These are phyloP conservation scores for Mariannaea elegans DNA, from an alignment of 2,329 filamentous ascomycete genomes.

Conservation along the genomic window DNA sequence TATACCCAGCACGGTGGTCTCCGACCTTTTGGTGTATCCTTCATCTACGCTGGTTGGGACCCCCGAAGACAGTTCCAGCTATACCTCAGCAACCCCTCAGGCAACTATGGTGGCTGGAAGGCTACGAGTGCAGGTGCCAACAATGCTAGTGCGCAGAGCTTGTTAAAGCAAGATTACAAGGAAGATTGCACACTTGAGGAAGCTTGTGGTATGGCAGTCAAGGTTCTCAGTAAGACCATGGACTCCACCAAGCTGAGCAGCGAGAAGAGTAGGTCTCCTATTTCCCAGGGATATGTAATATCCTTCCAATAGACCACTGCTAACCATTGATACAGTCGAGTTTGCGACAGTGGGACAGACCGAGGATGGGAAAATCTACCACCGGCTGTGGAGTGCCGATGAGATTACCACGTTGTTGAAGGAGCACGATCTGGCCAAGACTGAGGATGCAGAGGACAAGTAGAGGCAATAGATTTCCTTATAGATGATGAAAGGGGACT, in stretches of 20 bases:
- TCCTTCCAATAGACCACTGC: neutral
- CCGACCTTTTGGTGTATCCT: constrained; percentile 96
- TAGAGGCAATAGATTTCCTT: constrained; percentile 48
- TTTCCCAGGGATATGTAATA: neutral
- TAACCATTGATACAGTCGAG: constrained; percentile 71
- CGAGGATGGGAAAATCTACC: constrained; percentile 95
- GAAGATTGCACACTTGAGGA: constrained; percentile 97
- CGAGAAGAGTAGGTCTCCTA: constrained; percentile 83
- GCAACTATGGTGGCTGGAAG: constrained; percentile 99
- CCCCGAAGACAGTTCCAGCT: constrained; percentile 96
- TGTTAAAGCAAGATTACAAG: constrained; percentile 99
- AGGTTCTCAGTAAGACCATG: constrained; percentile 99
- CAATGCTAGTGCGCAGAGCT: constrained; percentile 94
- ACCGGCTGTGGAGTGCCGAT: constrained; percentile 95
- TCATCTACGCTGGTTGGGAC: constrained; percentile 99
- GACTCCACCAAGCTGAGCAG: constrained; percentile 98
- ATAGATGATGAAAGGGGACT: constrained; percentile 39
- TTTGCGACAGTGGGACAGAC: constrained; percentile 98
- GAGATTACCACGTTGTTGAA: constrained; percentile 94
- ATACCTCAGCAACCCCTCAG: constrained; percentile 98
- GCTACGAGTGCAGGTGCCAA: constrained; percentile 97
- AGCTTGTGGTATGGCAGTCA: constrained; percentile 96
- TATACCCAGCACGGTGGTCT: constrained; percentile 99
- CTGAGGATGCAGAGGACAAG: constrained; percentile 75
- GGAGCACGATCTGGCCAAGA: constrained; percentile 94